Evolutionary conservation across 176 grass and related monocot genomes (phyloP), one percentile per base, ranked within the genome.

Genomic region (Saccharum officinarum): DNA sequence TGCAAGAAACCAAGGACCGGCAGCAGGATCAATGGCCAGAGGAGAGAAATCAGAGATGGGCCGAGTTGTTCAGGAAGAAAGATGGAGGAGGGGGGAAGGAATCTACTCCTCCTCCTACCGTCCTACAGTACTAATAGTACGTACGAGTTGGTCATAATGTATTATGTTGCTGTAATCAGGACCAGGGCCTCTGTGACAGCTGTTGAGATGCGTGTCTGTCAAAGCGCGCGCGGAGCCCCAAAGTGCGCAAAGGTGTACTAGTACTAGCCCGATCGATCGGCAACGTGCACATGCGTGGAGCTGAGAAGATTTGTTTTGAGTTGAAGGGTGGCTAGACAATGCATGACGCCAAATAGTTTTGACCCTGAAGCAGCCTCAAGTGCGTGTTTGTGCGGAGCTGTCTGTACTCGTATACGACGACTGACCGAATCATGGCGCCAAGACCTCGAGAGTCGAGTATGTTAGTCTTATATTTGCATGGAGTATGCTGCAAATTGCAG

Each of bases 71-170:
- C 20, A 15, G 13, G 6, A 57, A 14, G 11, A 59, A 33, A 76
- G 75, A 70, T 18, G 75, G 30, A 55, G 38, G 39, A 42, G 5
- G 37, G 57, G 55, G 10, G 59, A 28, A 42, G 30, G 36, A 45
- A 81, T 76, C 78, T 31, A 22, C 30, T 37, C 37, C 0, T 4
- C 12, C 15, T 54, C 50, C 15, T 45, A 45, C 42, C 42, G 42
- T 44, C 42, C 10, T 50, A 50, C 14, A 15, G 44, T 49, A n/a
- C n/a, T n/a, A 28, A 14, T 49, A 49, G 49, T 1, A 55, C 50
- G 70, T 80, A 80, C 64, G 71, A 82, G 37, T 67, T 66, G 40
- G 77, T 81, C 78, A 67, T 74, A 87, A 67, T 75, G 69, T 38
- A 37, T 4, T n/a, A n/a, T n/a, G n/a, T n/a, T n/a, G n/a, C n/a